Conservation (phyloP, 164 flowering plant species). For the Dillenia suffruticosa region DNA sequence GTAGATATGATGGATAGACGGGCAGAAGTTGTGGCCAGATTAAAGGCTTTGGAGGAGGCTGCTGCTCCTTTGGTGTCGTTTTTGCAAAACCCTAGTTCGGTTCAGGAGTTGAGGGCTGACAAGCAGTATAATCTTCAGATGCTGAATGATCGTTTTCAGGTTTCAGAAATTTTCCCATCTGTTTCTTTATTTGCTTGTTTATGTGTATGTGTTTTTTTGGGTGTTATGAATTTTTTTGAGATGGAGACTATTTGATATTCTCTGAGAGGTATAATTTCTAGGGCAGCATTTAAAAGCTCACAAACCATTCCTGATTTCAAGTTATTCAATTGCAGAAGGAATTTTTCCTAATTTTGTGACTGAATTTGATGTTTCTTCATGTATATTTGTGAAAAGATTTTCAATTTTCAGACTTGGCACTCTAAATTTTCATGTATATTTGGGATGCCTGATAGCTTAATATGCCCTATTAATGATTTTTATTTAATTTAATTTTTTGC, state of each 20-base stretch:
- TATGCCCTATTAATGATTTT: neutral
- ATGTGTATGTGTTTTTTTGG: neutral
- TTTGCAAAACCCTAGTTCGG: conserved; percentile 63
- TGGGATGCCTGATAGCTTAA: no score
- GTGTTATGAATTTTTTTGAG: neutral
- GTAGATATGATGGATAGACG: conserved; percentile 90
- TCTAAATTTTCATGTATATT: no score
- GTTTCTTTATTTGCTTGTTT: neutral
- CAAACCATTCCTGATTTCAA: no score
- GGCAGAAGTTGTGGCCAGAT: conserved; percentile 71
- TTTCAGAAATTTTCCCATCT: conserved; percentile 2
- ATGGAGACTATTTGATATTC: no score
- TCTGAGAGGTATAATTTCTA: no score
- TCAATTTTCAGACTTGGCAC: no score
- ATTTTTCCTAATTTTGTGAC: no score
- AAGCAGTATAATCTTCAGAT: conserved; percentile 89
- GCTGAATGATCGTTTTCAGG: conserved; percentile 92
- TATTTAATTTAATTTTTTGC: neutral
- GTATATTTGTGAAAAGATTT: no score
- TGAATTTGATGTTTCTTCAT: no score
- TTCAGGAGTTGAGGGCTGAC: conserved; percentile 78
- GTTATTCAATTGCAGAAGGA: no score
- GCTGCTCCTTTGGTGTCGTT: conserved; percentile 77
- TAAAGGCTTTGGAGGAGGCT: conserved; percentile 79
- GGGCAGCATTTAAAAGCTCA: no score